Evolutionary conservation across 2,329 filamentous ascomycete genomes (phyloP).

Genomic region (Penicillium janthinellum): DNA sequence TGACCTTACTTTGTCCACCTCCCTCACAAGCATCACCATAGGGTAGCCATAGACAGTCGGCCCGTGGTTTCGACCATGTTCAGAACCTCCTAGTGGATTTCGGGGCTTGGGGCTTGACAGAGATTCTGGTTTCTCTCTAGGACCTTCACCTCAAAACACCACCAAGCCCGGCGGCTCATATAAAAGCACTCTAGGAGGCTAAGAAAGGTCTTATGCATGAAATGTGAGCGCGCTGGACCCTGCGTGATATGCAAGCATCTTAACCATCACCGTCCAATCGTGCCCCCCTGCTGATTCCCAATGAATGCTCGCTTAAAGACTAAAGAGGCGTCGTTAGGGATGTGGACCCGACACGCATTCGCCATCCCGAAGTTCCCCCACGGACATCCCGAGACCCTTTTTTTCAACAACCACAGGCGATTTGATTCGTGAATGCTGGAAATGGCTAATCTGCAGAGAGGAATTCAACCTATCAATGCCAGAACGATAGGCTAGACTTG

Average conservation of each 20-base stretch:
- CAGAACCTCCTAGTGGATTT: neutral
- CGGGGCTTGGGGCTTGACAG: neutral
- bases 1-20: neutral
- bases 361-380: conserved; percentile 12
- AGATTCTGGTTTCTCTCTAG: neutral
- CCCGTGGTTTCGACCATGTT: neutral
- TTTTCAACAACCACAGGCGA: neutral
- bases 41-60: no score
- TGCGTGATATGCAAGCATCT: neutral
- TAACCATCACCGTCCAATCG: neutral
- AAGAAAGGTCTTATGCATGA: neutral
- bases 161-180: neutral
- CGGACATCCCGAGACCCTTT: conserved; percentile 11
- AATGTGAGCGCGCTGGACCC: neutral
- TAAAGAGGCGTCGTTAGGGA: conserved; percentile 1
- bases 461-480: neutral
- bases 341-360: conserved; percentile 21
- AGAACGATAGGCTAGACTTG: neutral
- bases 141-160: neutral
- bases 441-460: conserved; percentile 6
- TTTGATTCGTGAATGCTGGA: neutral
- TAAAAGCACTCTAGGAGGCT: neutral
- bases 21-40: no score
- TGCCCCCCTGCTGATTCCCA: no score
- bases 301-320: neutral